Conservation (phyloP, 73 alveolate species). For the Urostyla sp. region DNA sequence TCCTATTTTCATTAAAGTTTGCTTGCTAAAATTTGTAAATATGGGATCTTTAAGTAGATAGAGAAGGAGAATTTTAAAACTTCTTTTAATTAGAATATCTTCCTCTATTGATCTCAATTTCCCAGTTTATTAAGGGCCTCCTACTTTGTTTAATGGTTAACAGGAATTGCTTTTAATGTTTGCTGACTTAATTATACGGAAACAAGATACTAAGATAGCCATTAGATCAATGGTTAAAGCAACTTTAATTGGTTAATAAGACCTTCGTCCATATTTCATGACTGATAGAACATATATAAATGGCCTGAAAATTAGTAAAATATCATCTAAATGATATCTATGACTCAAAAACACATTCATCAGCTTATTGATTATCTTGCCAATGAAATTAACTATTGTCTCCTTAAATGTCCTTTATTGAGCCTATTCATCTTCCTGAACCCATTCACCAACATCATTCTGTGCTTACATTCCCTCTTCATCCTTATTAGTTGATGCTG, state of each 20-base stretch:
- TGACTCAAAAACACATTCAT: not conserved
- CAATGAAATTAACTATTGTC: not conserved
- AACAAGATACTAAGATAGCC: not conserved
- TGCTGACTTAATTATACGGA: not conserved
- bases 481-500: not conserved
- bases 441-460: not conserved
- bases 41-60: conserved; percentile 51
- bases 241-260: conserved; percentile 30
- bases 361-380: not conserved
- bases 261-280: conserved; percentile 21
- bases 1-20: not conserved
- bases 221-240: not conserved
- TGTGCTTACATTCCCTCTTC: not conserved
- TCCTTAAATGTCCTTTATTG: not conserved
- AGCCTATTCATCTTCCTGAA: not conserved
- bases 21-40: conserved; percentile 2
- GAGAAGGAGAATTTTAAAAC: not conserved
- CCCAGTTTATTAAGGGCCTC: not conserved
- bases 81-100: not conserved
- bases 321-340: conserved; percentile 40
- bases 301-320: conserved; percentile 31
- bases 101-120: conserved; percentile 17
- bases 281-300: conserved; percentile 37
- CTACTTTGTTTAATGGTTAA: not conserved
- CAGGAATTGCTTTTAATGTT: not conserved